Evolutionary conservation across 768 basidiomycete genomes (phyloP).

Genomic region (Cantharellus anzutake): DNA sequence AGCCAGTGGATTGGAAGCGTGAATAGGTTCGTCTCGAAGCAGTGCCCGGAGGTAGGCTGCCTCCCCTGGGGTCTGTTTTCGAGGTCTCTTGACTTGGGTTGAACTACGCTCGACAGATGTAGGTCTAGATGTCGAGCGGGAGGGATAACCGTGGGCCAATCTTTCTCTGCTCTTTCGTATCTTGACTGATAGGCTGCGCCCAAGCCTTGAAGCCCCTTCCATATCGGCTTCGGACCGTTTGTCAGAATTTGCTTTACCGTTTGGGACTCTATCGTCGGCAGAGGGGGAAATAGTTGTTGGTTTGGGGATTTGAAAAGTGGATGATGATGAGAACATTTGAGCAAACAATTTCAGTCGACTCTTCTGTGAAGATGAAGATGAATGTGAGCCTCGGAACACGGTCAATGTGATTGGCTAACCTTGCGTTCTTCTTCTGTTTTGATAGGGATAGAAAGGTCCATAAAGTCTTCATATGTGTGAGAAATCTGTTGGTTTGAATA

Average conservation of each 20-base stretch:
- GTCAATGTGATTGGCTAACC: conserved; percentile 10
- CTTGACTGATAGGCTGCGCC: too few relatives aligned
- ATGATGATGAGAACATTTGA: conserved; percentile 20
- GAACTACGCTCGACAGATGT: not conserved
- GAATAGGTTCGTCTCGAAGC: not conserved
- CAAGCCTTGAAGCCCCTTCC: too few relatives aligned
- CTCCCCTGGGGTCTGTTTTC: conserved; percentile 21
- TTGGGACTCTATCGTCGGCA: too few relatives aligned
- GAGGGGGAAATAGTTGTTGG: too few relatives aligned
- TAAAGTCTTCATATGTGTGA: conserved; percentile 83
- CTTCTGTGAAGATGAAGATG: conserved; percentile 21
- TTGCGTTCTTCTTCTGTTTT: conserved; percentile 66
- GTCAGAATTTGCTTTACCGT: too few relatives aligned
- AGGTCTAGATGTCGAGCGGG: conserved; percentile 14
- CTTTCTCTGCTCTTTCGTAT: too few relatives aligned
- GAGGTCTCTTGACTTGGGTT: not conserved
- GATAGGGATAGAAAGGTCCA: conserved; percentile 80
- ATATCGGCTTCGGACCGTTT: too few relatives aligned
- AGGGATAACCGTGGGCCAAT: too few relatives aligned
- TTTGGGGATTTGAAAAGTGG: too few relatives aligned
- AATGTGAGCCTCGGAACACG: conserved; percentile 12
- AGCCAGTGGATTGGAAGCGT: conserved; percentile 27
- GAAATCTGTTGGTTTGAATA: conserved; percentile 26
- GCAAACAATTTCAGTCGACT: conserved; percentile 45
- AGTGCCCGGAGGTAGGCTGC: conserved; percentile 36